Evolutionary conservation across 345 rosid species (phyloP).

Genomic region (Linum lewisii): DNA sequence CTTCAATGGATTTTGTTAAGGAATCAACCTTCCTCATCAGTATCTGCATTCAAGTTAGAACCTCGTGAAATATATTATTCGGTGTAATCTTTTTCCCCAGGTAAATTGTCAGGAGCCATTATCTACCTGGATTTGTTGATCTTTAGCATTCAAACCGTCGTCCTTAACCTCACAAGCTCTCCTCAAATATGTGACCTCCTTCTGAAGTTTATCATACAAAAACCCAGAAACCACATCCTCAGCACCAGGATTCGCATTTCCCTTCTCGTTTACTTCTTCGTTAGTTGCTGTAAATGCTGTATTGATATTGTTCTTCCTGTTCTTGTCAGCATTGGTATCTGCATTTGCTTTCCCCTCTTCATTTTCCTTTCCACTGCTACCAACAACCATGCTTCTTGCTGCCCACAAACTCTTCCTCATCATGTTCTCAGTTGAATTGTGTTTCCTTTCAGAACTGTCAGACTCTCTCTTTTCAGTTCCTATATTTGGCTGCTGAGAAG

Average conservation of each 20-base stretch:
- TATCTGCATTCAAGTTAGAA: constrained; percentile 33
- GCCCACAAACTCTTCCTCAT: constrained; percentile 39
- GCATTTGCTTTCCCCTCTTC: constrained; percentile 27
- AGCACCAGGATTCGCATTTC: constrained; percentile 11
- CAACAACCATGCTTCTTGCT: constrained; percentile 41
- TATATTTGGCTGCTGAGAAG: constrained; percentile 30
- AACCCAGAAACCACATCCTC: constrained; percentile 77
- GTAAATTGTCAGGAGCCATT: not conserved
- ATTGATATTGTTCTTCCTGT: constrained; percentile 13
- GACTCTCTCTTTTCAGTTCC: constrained; percentile 18
- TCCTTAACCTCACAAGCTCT: constrained; percentile 61
- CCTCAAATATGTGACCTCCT: constrained; percentile 62
- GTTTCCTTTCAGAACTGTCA: too few relatives aligned
- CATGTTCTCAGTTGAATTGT: constrained; percentile 24
- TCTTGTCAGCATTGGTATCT: constrained; percentile 10
- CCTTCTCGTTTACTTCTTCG: constrained; percentile 25
- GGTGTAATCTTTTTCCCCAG: not conserved
- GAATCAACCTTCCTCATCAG: constrained; percentile 75
- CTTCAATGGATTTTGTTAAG: constrained; percentile 59
- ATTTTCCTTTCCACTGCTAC: constrained; percentile 58
- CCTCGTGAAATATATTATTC: constrained; percentile 5
- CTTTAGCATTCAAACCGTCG: constrained; percentile 41
- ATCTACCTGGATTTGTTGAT: constrained; percentile 71
- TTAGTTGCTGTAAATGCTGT: constrained; percentile 9
- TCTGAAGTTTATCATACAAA: constrained; percentile 79